phyloP scores from a whole-genome alignment of 495 filamentous ascomycete species.

The Aspergillus affinis region DNA sequence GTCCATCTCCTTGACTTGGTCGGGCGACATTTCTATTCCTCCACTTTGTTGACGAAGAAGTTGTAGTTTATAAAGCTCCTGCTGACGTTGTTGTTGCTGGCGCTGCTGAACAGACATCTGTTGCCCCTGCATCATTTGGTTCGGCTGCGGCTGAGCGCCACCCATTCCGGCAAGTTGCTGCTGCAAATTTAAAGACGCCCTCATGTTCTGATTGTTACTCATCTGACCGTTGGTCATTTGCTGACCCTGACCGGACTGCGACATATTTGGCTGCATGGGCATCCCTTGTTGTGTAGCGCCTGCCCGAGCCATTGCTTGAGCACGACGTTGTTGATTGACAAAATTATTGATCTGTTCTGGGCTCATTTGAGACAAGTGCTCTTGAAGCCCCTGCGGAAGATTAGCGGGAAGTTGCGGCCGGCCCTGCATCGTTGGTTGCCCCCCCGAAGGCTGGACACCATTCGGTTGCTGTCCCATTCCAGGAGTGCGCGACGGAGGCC shows the following conservation, averaged over 20 bases:
- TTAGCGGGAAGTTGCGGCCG: constrained; percentile 36
- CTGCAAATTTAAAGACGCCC: constrained; percentile 33
- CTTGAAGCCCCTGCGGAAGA: constrained; percentile 36
- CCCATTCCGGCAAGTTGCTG: constrained; percentile 34
- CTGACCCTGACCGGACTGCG: constrained; percentile 39
- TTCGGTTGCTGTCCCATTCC: constrained; percentile 34
- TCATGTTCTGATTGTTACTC: constrained; percentile 36
- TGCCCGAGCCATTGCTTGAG: constrained; percentile 25
- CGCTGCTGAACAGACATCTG: constrained; percentile 39
- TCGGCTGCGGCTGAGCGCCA: constrained; percentile 26
- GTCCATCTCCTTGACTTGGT: constrained; percentile 51
- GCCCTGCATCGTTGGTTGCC: constrained; percentile 34
- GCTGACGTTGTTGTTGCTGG: constrained; percentile 31
- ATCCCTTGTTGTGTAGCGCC: constrained; percentile 29
- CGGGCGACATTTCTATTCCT: constrained; percentile 42
- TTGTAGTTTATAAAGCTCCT: constrained; percentile 37
- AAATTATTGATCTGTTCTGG: constrained; percentile 37
- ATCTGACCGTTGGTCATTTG: constrained; percentile 39
- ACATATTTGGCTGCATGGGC: constrained; percentile 30
- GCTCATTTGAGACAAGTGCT: constrained; percentile 36
- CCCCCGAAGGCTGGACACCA: constrained; percentile 25
- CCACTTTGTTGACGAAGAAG: constrained; percentile 42
- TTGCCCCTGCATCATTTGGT: constrained; percentile 36
- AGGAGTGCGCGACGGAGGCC: constrained; percentile 38
- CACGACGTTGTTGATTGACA: constrained; percentile 35